Evolutionary conservation across 257 asterid genomes (phyloP).

Genomic region (Ballota nigra): DNA sequence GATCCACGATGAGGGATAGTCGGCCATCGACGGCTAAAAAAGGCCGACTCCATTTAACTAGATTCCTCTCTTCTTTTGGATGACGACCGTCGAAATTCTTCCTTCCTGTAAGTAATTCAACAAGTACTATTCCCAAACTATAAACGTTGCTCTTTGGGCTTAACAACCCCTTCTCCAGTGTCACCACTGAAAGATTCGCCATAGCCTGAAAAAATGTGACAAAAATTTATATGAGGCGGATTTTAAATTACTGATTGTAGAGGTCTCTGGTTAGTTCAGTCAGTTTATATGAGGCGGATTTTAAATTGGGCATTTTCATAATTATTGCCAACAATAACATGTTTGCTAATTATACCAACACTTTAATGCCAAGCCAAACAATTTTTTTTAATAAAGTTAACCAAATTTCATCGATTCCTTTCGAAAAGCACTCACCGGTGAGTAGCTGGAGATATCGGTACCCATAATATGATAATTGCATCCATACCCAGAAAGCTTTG

Average conservation of each 20-base stretch:
- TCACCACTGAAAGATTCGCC: conserved; percentile 79
- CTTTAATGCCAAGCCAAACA: too few relatives aligned
- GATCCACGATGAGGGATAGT: conserved; percentile 80
- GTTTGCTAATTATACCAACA: too few relatives aligned
- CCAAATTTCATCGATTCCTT: too few relatives aligned
- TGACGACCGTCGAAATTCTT: conserved; percentile 65
- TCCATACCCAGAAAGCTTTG: conserved; percentile 93
- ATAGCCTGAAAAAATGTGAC: conserved; percentile 78
- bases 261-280: too few relatives aligned
- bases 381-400: too few relatives aligned
- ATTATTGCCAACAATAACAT: too few relatives aligned
- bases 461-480: conserved; percentile 72
- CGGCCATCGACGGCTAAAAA: conserved; percentile 78
- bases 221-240: too few relatives aligned
- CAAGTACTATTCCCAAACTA: conserved; percentile 87
- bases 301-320: too few relatives aligned
- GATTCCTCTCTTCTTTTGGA: conserved; percentile 76
- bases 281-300: too few relatives aligned
- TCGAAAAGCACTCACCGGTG: conserved; percentile 30
- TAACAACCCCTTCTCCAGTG: conserved; percentile 70
- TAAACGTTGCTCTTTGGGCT: conserved; percentile 92
- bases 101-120: conserved; percentile 83
- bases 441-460: conserved; percentile 58
- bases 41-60: conserved; percentile 86
- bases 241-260: too few relatives aligned